phyloP scores from a whole-genome alignment of 805 yeast genomes.

The Maudiozyma turicensis region DNA sequence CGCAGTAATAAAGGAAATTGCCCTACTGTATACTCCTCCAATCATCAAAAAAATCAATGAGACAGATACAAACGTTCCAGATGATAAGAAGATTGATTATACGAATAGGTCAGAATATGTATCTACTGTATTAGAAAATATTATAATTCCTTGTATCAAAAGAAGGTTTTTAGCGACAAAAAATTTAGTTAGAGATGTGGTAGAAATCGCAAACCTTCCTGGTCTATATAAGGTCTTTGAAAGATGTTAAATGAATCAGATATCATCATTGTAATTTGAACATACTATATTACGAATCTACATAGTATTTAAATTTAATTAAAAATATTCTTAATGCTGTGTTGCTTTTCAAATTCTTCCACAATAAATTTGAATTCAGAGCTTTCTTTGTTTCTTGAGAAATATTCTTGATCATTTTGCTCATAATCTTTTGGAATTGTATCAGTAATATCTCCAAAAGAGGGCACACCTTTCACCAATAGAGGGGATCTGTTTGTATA shows the following conservation, averaged over 20 bases:
- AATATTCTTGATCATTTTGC: conserved; percentile 2
- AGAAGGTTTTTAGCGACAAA: conserved; percentile 56
- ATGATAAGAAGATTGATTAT: conserved; percentile 10
- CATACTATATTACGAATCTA: too few species aligned
- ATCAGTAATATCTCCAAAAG: neutral
- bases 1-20: conserved; percentile 57
- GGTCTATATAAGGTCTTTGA: conserved; percentile 89
- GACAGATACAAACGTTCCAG: conserved; percentile 10
- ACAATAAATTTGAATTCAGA: conserved; percentile 13
- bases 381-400: conserved; percentile 3
- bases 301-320: neutral
- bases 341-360: conserved; percentile 13
- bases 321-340: conserved; percentile 10
- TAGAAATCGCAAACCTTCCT: conserved; percentile 86
- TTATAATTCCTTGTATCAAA: conserved; percentile 57
- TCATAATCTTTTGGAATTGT: conserved; percentile 2
- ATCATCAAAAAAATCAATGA: conserved; percentile 22
- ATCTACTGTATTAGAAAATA: conserved; percentile 40
- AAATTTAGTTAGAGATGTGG: conserved; percentile 41
- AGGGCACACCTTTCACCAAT: conserved; percentile 5
- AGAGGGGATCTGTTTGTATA: conserved; percentile 6
- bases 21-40: conserved; percentile 66
- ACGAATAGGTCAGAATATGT: conserved; percentile 25
- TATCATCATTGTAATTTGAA: too few species aligned
- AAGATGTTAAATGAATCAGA: conserved; percentile 47